Conservation (phyloP, 1,284 basidiomycete genomes). For the Ganoderma sp. region DNA sequence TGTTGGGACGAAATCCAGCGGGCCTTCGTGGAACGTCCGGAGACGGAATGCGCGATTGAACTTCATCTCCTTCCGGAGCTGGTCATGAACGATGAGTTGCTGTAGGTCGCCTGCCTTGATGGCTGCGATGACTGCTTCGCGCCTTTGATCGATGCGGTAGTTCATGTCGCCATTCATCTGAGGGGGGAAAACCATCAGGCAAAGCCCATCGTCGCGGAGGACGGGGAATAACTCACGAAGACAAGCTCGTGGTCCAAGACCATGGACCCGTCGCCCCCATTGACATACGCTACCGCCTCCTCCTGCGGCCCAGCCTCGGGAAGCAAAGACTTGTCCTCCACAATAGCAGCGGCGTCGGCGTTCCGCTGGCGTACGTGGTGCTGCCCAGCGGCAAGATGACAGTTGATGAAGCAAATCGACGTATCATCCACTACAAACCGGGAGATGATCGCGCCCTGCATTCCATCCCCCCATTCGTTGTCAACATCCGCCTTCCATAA, state of each 20-base stretch:
- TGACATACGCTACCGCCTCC: slow-evolving; percentile 71
- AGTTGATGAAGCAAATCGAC: slow-evolving; percentile 93
- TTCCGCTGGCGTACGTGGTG: slow-evolving; percentile 83
- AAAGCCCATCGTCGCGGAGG: not conserved
- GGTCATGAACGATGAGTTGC: slow-evolving; percentile 80
- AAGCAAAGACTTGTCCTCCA: slow-evolving; percentile 83
- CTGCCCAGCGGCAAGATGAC: slow-evolving; percentile 95
- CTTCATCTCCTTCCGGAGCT: slow-evolving; percentile 88
- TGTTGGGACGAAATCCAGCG: slow-evolving; percentile 84
- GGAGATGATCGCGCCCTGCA: slow-evolving; percentile 88
- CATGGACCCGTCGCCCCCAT: slow-evolving; percentile 94
- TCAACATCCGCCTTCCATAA: not conserved
- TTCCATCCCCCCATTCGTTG: no score
- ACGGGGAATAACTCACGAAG: slow-evolving; percentile 63
- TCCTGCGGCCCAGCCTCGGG: slow-evolving; percentile 45
- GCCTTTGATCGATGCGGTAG: slow-evolving; percentile 91
- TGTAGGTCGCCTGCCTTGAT: slow-evolving; percentile 70
- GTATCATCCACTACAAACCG: slow-evolving; percentile 92
- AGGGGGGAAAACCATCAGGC: not conserved
- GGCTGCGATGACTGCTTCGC: slow-evolving; percentile 79
- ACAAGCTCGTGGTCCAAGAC: slow-evolving; percentile 95
- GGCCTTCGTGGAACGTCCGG: slow-evolving; percentile 83
- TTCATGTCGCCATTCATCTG: slow-evolving; percentile 86
- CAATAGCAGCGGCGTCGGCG: slow-evolving; percentile 82
- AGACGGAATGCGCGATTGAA: slow-evolving; percentile 87